A percentile compares a stretch with the other conserved stretches of the same genome.
Conservation (phyloP, 495 filamentous ascomycete genomes). For the Aspergillus bertholletiae region DNA sequence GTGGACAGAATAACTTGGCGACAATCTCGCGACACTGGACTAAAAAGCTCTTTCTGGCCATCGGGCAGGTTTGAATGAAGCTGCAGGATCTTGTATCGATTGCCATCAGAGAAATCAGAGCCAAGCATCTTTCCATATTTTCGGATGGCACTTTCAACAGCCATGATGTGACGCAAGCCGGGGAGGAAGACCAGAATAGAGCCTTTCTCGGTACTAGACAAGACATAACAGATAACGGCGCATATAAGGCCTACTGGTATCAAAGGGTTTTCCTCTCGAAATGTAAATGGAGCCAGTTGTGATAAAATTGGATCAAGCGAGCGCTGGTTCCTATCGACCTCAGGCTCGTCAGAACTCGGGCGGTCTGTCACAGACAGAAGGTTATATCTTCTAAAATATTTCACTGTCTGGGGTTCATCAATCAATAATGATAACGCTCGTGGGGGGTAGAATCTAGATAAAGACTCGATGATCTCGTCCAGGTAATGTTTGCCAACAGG, state of each 20-base stretch:
- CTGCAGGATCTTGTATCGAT: conserved; percentile 42
- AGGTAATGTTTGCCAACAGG: conserved; percentile 52
- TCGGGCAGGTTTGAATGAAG: conserved; percentile 51
- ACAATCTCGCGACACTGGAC: conserved; percentile 41
- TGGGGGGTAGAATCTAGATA: conserved; percentile 24
- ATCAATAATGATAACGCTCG: conserved; percentile 20
- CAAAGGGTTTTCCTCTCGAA: conserved; percentile 34
- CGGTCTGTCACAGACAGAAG: background rate
- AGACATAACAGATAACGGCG: conserved; percentile 48
- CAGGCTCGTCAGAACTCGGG: background rate
- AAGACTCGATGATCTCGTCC: conserved; percentile 40
- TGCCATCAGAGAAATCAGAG: conserved; percentile 41
- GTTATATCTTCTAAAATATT: conserved; percentile 10
- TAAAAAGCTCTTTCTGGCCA: conserved; percentile 44
- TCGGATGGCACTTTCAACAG: conserved; percentile 30
- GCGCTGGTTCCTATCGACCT: background rate
- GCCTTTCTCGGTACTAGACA: conserved; percentile 43
- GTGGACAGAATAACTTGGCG: conserved; percentile 57
- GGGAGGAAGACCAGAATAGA: conserved; percentile 58
- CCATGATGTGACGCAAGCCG: conserved; percentile 49
- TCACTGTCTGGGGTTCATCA: conserved; percentile 3
- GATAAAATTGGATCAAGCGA: background rate
- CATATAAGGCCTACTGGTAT: conserved; percentile 48
- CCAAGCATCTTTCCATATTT: conserved; percentile 21
- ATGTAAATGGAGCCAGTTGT: background rate